Evolutionary conservation across 768 basidiomycete genomes (phyloP), one percentile per base, ranked within the genome.

Genomic region (Favolaschia claudopus): DNA sequence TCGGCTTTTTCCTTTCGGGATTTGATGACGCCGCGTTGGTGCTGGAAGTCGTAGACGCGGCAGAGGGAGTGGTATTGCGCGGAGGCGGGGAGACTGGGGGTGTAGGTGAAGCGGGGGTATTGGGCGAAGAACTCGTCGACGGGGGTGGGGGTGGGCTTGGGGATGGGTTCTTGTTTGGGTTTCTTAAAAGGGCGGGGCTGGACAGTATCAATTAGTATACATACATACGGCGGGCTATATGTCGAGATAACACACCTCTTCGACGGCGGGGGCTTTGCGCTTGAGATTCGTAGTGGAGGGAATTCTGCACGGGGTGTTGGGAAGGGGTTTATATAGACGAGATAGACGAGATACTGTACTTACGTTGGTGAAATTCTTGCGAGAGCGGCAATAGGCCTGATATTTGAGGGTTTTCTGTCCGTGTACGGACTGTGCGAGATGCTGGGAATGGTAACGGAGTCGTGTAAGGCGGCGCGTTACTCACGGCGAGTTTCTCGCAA

Each of bases 21-120:
- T 2, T 53, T 54, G 28, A 17, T 44, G 4, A 19, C 29, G 15
- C 17, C 48, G 14, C 14, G 14, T 29, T 3, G 34, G 25, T 40
- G 27, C 2, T 1, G 8, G n/a, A 28, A 74, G 1, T 45, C 28
- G 7, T 65, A 55, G 7, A 37, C 2, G 0, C 45, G 19, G 45
- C 68, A 65, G 39, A 78, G 56, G 2, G 70, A 60, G 25, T 67
- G 8, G 48, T 74, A 76, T 32, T 77, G 73, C 2, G 45, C 42
- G 6, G 68, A 69, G 0, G 71, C 65, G 13, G 70, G 59, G 7
- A 48, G 29, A 8, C 42, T 44, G 2, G 65, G 33, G 19, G 67
- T 33, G 38, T 76, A 75, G 0, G 20, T 5, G 47, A 74, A 76
- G 0, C 24, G 24, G 0, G 49, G 47, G 40, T 69, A 72, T 4